These are phyloP conservation scores for Nepenthes alata DNA, from an alignment of 179 eudicot species.

Conservation along the genomic window DNA sequence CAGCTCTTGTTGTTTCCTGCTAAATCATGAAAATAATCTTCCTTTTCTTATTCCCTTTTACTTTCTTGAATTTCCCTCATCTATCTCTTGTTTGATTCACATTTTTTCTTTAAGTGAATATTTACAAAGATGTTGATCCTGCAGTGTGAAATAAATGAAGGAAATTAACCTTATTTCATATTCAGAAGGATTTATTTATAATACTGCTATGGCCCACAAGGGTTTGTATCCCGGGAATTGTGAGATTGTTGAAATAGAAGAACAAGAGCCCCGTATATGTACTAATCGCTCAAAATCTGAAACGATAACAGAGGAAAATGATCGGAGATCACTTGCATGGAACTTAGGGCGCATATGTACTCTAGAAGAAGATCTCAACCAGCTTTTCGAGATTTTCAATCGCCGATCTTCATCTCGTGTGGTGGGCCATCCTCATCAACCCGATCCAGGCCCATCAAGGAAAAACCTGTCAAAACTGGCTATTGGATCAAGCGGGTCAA, in stretches of 20 bases:
- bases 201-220: conserved; percentile 34
- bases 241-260: conserved; percentile 72
- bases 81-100: too few species aligned
- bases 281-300: conserved; percentile 19
- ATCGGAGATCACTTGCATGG: conserved; percentile 26
- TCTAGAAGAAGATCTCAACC: conserved; percentile 76
- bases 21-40: too few species aligned
- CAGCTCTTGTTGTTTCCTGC: too few species aligned
- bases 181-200: background rate
- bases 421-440: conserved; percentile 21
- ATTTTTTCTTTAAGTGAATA: conserved; percentile 1
- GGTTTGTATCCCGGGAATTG: conserved; percentile 43
- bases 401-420: conserved; percentile 50
- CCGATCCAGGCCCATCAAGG: conserved; percentile 22
- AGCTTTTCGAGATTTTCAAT: conserved; percentile 70
- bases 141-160: conserved; percentile 10
- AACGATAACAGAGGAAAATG: conserved; percentile 26
- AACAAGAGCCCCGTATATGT: conserved; percentile 24
- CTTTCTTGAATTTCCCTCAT: too few species aligned
- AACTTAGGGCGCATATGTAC: conserved; percentile 28
- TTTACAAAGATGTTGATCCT: conserved; percentile 4
- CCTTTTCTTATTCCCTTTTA: too few species aligned
- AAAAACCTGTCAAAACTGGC: conserved; percentile 66
- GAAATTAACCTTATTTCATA: background rate
- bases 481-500: conserved; percentile 28